Base-by-base conservation (phyloP, 192 early-diverging fungal species). In the Oehlia diaphana region DNA sequence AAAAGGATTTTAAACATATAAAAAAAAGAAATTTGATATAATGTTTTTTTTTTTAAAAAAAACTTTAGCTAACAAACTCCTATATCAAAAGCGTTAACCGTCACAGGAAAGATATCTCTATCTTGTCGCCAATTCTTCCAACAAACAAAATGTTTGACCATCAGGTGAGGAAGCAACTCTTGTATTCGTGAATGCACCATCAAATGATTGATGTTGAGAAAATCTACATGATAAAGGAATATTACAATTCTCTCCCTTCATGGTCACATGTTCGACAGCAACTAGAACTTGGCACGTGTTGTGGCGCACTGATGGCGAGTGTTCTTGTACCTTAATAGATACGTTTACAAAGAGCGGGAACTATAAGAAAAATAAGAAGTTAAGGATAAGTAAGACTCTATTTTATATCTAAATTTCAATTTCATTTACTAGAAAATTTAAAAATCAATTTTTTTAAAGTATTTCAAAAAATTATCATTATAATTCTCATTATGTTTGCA, bases 261-360 rank as follows among this genome's bases (percentile, higher is more conserved):
- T 72, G n/a, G 70, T 39, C 70, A 49, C 70, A 39, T 47, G 37
- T 37, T 72, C 70, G 42, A 72, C 44, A n/a, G 42, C 35, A 26
- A 72, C 70, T 21, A 72, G 37, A 12, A 72, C 70, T n/a, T 39
- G 39, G 37, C 70, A 72, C 23, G 70, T 72, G 44, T 37, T 49
- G 64, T 66, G n/a, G 7, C 39, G 44, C 4, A 13, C 26, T 64
- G 47, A 33, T 47, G 81, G 63, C 31, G 28, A 66, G 23, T 26
- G 28, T 16, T 31, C 64, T 28, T 79, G 77, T 23, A 75, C 81
- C 35, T 80, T 63, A 47, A 86, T 82, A 44, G 66, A 50, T 19
- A 82, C 81, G 71, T 86, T 82, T 13, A 86, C 63, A 72, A 86
- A 86, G 8, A 86, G 68, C 23, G 84, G 84, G 44, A 86, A 86